Base-by-base conservation (phyloP, 345 rosid genomes). In the Gynandropsis gynandra region DNA sequence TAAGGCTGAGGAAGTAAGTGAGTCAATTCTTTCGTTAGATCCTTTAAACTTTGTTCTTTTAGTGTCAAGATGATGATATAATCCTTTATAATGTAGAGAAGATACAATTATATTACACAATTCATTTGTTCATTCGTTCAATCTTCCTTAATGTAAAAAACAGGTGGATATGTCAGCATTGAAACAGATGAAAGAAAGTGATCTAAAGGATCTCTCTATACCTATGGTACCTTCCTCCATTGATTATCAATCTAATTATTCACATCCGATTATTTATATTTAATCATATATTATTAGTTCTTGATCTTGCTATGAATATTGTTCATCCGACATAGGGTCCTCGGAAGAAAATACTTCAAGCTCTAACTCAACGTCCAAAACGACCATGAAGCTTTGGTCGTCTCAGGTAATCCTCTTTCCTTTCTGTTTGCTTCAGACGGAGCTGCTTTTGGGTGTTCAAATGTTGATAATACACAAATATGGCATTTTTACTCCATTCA, bases 1-100 rank as follows among this genome's bases (percentile, higher is more conserved):
- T 62, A 87, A 92, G 87, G 82, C 82, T 31, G 98, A 92, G 77
- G 95, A 87, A 76, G 98, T 92, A 81, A 20, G 95, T 54, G 62
- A 24, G 17, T 4, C 52, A 5, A 17, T 43, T 47, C 15, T 38
- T 63, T 70, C 31, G 49, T 58, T 37, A 21, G 45, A 46, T 24
- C 43, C 33, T 45, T 21, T 20, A n/a, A 43, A 44, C 41, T 42
- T 35, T 61, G 35, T 16, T 5, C 11, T 45, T 45, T 45, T 21
- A 12, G 18, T 17, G 11, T 32, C 42, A 46, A n/a, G n/a, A n/a
- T n/a, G n/a, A n/a, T n/a, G n/a, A n/a, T 20, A 36, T 58, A 17
- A 16, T 51, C 15, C 16, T 48, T 49, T 55, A 42, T 48, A 38
- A 17, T 16, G 20, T 46, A 27, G 11, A 17, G 43, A 17, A 54